phyloP scores from a whole-genome alignment of 2,329 filamentous ascomycete species.

The Pseudogymnoascus sp. region DNA sequence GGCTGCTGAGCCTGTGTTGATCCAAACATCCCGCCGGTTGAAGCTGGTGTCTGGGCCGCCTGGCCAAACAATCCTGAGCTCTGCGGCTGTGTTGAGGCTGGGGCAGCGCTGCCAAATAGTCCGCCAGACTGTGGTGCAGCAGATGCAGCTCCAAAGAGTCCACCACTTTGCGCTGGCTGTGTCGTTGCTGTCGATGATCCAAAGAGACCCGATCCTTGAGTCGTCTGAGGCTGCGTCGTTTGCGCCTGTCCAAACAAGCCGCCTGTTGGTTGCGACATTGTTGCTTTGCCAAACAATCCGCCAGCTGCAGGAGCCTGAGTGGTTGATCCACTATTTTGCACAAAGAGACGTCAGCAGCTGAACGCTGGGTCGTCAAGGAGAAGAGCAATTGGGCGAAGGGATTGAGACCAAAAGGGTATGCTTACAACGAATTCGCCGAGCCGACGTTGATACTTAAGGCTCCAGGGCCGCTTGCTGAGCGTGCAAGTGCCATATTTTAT shows the following conservation, averaged over 20 bases:
- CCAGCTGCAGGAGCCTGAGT: constrained; percentile 21
- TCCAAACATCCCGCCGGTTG: constrained; percentile 29
- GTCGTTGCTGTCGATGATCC: constrained; percentile 23
- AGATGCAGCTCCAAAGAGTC: constrained; percentile 28
- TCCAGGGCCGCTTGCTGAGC: constrained; percentile 53
- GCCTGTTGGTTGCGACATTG: constrained; percentile 22
- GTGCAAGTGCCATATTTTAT: constrained; percentile 32
- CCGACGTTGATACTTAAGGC: constrained; percentile 59
- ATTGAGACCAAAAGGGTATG: constrained; percentile 24
- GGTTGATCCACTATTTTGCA: constrained; percentile 23
- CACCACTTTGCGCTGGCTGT: constrained; percentile 20
- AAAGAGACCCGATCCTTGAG: constrained; percentile 24
- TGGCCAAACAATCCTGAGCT: constrained; percentile 28
- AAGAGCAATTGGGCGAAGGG: background rate
- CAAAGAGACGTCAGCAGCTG: background rate
- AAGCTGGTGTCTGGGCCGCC: constrained; percentile 22
- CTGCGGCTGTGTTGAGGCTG: constrained; percentile 18
- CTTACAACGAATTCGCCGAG: constrained; percentile 52
- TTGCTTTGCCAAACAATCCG: constrained; percentile 28
- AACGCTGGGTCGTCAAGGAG: background rate
- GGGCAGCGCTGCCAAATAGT: constrained; percentile 22
- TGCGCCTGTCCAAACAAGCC: constrained; percentile 10
- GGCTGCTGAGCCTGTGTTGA: constrained; percentile 13
- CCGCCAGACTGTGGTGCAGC: constrained; percentile 21
- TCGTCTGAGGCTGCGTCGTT: constrained; percentile 6